A percentile compares a stretch with the other conserved stretches of the same genome.
Evolutionary conservation across 768 basidiomycete species (phyloP).

Genomic region (Aureoboletus auriporus): DNA sequence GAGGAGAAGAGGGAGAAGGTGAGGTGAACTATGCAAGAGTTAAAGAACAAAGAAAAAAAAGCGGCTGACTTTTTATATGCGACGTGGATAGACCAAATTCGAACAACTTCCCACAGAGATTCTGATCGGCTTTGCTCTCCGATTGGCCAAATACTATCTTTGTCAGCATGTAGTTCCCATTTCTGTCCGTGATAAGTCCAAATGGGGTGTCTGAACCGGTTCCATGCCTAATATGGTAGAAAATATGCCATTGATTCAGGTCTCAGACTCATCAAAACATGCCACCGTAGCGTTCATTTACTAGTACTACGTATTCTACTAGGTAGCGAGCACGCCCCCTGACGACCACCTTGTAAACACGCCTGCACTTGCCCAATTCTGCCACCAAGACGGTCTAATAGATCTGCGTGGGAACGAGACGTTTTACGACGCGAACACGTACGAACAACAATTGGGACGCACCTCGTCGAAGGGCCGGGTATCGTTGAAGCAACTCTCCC

Average conservation of each 20-base stretch:
- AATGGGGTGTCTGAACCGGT: too few relatives aligned
- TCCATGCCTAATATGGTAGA: too few relatives aligned
- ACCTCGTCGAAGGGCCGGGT: slow-evolving; percentile 98
- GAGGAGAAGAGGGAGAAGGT: slow-evolving; percentile 15
- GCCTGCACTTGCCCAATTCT: neutral
- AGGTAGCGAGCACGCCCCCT: neutral
- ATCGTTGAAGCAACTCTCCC: slow-evolving; percentile 94
- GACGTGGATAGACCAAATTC: neutral
- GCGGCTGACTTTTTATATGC: slow-evolving; percentile 20
- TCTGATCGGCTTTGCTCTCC: neutral
- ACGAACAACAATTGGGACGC: slow-evolving; percentile 2
- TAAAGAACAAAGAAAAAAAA: neutral
- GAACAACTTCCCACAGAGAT: slow-evolving; percentile 21
- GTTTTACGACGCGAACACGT: neutral
- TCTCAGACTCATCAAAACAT: neutral
- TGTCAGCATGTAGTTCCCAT: too few relatives aligned
- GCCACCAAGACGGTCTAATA: slow-evolving; percentile 20
- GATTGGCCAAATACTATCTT: too few relatives aligned
- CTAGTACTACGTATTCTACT: neutral
- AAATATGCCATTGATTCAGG: too few relatives aligned
- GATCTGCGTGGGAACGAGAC: slow-evolving; percentile 27
- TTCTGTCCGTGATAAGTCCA: too few relatives aligned
- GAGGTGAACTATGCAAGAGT: slow-evolving; percentile 12
- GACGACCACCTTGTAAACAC: neutral
- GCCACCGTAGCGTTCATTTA: neutral